Conservation (phyloP, 148 eudicot genomes). For the Camellia lanceoleosa region DNA sequence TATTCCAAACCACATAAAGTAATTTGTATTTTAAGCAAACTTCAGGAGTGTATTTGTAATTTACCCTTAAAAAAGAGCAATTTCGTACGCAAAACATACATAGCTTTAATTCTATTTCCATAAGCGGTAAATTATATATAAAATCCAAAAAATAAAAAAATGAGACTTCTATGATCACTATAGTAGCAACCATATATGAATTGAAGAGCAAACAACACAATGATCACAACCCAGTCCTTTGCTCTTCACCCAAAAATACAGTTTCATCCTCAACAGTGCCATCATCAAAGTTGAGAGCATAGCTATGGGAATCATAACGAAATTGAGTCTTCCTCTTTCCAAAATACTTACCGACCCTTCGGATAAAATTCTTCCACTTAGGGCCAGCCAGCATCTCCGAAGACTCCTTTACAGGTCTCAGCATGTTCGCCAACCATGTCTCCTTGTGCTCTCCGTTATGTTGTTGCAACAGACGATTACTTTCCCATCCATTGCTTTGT, state of each 20-base stretch:
- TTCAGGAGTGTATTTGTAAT: no score
- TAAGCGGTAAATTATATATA: no score
- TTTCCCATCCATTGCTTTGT: slow-evolving; percentile 16
- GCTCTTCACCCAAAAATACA: slow-evolving; percentile 16
- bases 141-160: no score
- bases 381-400: slow-evolving; percentile 77
- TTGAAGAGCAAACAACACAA: slow-evolving; percentile 43
- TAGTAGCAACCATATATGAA: no score
- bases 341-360: slow-evolving; percentile 42
- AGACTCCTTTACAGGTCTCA: slow-evolving; percentile 40
- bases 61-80: no score
- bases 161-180: no score
- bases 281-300: slow-evolving; percentile 73
- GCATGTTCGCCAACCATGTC: slow-evolving; percentile 40
- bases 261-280: slow-evolving; percentile 31
- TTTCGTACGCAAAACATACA: no score
- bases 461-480: slow-evolving; percentile 24
- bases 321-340: slow-evolving; percentile 19
- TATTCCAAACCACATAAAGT: no score
- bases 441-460: slow-evolving; percentile 17
- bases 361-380: slow-evolving; percentile 81
- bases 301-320: slow-evolving; percentile 58
- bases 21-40: no score
- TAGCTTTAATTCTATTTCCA: no score
- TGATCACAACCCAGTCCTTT: slow-evolving; percentile 41